phyloP scores from a whole-genome alignment of 306 rosid genomes.

The Medicago arabica region DNA sequence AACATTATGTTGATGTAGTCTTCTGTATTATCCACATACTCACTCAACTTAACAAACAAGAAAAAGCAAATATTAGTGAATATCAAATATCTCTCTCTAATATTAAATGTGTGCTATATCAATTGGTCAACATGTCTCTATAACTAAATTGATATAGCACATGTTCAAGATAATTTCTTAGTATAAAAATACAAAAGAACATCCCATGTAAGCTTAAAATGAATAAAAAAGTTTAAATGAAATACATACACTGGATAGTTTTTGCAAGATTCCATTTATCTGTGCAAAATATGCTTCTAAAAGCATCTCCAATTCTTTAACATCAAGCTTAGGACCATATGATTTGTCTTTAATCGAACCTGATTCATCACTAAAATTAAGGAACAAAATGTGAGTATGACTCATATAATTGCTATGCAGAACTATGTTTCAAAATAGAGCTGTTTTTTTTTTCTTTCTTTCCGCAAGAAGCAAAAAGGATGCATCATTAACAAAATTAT shows the following conservation, averaged over 20 bases:
- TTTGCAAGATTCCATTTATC: conserved; percentile 72
- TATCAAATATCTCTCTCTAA: no score
- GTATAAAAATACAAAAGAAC: no score
- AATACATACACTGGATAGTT: conserved; percentile 64
- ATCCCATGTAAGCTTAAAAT: background rate
- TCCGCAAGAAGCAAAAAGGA: no score
- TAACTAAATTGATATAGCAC: no score
- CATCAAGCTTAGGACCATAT: conserved; percentile 51
- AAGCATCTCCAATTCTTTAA: conserved; percentile 86
- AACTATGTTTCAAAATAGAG: background rate
- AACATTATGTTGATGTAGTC: conserved; percentile 88
- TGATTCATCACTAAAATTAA: conserved; percentile 39
- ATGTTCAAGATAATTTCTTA: no score
- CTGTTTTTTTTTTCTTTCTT: no score
- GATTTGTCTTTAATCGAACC: conserved; percentile 43
- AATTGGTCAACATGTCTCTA: no score
- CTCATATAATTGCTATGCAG: background rate
- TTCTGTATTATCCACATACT: conserved; percentile 83
- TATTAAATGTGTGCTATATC: no score
- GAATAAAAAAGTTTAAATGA: background rate
- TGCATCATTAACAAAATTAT: no score
- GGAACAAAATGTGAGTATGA: background rate
- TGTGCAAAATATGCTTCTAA: conserved; percentile 88
- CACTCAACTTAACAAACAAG: conserved; percentile 64
- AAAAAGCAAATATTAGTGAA: background rate